A percentile compares a stretch with the other conserved stretches of the same genome.
phyloP scores from a whole-genome alignment of 352 stramenopile genomes.

The Globisporangium acanthophoron region DNA sequence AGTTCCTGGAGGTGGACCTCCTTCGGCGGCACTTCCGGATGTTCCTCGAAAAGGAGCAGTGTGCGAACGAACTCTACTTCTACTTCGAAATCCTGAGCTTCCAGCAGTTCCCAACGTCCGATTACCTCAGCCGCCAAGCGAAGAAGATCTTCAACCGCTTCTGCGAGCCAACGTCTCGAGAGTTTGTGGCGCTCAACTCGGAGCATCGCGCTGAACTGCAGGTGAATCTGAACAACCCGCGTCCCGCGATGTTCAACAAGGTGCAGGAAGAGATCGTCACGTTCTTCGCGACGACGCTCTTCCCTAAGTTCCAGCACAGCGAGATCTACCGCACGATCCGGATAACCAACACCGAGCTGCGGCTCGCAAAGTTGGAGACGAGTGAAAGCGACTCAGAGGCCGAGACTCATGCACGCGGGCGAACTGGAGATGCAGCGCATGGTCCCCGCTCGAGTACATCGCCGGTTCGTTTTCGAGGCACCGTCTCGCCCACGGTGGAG shows the following conservation, averaged over 20 bases:
- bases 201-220: constrained; percentile 27
- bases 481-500: constrained; percentile 1
- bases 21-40: constrained; percentile 52
- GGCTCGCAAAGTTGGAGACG: constrained; percentile 16
- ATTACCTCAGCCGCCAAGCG: constrained; percentile 59
- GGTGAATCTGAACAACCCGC: constrained; percentile 26
- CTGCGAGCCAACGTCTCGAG: constrained; percentile 53
- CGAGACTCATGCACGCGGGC: not conserved
- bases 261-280: constrained; percentile 60
- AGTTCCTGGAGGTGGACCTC: constrained; percentile 56
- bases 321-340: constrained; percentile 58
- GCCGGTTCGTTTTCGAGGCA: constrained; percentile 1
- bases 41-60: constrained; percentile 75
- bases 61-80: constrained; percentile 62
- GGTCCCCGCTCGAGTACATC: constrained; percentile 4
- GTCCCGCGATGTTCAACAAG: constrained; percentile 67
- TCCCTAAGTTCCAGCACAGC: constrained; percentile 71
- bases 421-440: not conserved
- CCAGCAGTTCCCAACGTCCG: constrained; percentile 70
- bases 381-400: constrained; percentile 14
- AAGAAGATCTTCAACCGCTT: constrained; percentile 67
- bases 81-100: constrained; percentile 72
- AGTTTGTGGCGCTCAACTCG: constrained; percentile 39
- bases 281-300: constrained; percentile 61
- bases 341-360: constrained; percentile 24